Conservation (phyloP, 2,329 filamentous ascomycete species). For the Calonectria fujianensis region DNA sequence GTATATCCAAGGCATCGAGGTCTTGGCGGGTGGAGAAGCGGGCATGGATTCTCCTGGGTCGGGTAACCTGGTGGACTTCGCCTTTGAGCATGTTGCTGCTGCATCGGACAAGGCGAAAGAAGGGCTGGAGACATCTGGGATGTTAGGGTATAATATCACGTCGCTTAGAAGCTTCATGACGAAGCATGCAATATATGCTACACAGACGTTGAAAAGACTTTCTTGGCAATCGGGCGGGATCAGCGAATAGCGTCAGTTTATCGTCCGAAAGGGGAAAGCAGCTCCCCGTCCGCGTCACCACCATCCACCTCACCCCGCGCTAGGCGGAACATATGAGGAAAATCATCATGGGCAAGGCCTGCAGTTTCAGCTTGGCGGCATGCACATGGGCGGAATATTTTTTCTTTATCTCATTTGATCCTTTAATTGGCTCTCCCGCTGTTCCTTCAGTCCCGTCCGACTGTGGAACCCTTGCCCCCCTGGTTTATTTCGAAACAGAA, state of each 20-base stretch:
- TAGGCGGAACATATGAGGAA: neutral
- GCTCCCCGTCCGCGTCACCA: slow-evolving; percentile 7
- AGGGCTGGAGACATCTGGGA: neutral
- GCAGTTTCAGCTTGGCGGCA: slow-evolving; percentile 16
- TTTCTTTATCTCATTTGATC: neutral
- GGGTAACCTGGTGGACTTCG: neutral
- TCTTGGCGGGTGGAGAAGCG: neutral
- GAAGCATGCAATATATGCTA: slow-evolving; percentile 18
- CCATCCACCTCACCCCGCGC: neutral
- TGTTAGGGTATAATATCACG: slow-evolving; percentile 4
- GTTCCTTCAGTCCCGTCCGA: neutral
- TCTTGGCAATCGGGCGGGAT: slow-evolving; percentile 19
- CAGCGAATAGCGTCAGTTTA: slow-evolving; percentile 12
- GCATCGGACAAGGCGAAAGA: neutral
- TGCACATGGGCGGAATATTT: neutral
- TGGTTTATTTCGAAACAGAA: slow-evolving; percentile 18
- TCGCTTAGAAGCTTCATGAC: slow-evolving; percentile 21
- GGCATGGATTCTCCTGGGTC: neutral
- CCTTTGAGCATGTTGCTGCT: neutral
- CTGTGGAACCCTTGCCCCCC: neutral
- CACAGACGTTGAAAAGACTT: slow-evolving; percentile 10
- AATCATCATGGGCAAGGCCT: slow-evolving; percentile 6
- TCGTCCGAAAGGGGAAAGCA: slow-evolving; percentile 1
- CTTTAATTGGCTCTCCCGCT: slow-evolving; percentile 1
- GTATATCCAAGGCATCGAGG: neutral